Evolutionary conservation across 2,329 filamentous ascomycete species (phyloP), one percentile per base, ranked within the genome.

Genomic region (Dactylella cylindrospora): DNA sequence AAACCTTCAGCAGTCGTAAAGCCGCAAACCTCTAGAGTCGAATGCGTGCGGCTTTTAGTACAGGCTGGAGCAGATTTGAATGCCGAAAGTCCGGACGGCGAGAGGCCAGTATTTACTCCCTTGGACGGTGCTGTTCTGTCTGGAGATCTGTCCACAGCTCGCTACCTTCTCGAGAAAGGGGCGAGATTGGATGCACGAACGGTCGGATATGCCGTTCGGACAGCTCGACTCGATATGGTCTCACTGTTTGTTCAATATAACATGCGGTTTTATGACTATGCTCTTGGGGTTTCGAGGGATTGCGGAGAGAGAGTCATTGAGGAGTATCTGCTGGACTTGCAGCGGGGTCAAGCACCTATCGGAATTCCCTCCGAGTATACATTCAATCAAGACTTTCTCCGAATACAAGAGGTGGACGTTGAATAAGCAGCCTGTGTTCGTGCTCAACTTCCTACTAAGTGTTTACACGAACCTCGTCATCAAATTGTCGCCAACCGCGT

Each of bases 171-270:
- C 9, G 41, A 47, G 9, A 35, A 43, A 13, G 51, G 26, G 3
- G 51, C 39, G 4, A 17, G 2, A 17, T 23, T 39, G 12, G 31
- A 53, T 19, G 10, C 12, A 3, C 28, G 41, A 5, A 40, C 40
- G 12, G 13, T 49, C 2, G 23, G 17, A 13, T 47, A 47, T 28
- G 23, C 41, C 10, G 12, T 55, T 22, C 25, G 1, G 12, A 40
- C 35, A 10, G 41, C 33, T 9, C 43, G 51, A 3, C n/a, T 55
- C 6, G 51, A 55, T n/a, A 55, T 55, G 41, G 51, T 55, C n/a
- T 47, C 51, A 35, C 25, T 55, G 12, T 15, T 55, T 2, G 51
- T 55, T 9, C 41, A 55, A 28, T 40, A 32, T n/a, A 12, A 47
- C 22, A 8, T 28, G 5, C 46, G 1, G 9, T 39, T 29, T 23